Percentiles rank a stretch among this genome's conserved stretches.
Evolutionary conservation across 202 grass and related monocot species (phyloP).

Genomic region (Thinopyrum obtusiflorum): DNA sequence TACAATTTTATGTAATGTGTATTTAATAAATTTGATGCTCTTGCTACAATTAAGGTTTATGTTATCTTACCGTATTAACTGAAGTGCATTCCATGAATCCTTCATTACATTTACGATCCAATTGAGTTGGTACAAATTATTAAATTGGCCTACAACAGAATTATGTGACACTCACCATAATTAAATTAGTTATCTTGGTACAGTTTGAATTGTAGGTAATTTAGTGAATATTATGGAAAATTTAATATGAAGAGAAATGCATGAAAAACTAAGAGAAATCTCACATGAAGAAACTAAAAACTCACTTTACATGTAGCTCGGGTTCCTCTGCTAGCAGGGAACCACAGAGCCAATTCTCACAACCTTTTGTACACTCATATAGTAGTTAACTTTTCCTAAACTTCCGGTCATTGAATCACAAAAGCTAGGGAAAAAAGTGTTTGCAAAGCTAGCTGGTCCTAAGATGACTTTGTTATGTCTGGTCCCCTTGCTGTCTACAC

Average conservation of each 20-base stretch:
- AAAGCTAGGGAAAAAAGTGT: constrained; percentile 39
- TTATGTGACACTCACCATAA: background rate
- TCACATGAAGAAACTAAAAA: background rate
- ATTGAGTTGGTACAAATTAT: too few species aligned
- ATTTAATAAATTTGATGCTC: background rate
- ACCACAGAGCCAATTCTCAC: constrained; percentile 17
- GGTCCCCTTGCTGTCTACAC: constrained; percentile 20
- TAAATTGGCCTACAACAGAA: background rate
- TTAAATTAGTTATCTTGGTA: too few species aligned
- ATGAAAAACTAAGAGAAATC: background rate
- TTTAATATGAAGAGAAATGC: background rate
- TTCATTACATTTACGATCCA: too few species aligned
- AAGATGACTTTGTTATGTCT: constrained; percentile 38
- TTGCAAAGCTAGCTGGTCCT: constrained; percentile 50
- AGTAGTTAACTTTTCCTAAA: constrained; percentile 38
- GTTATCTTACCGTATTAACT: too few species aligned
- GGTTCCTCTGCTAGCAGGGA: constrained; percentile 20
- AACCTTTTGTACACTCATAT: constrained; percentile 19
- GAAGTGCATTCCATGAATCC: background rate
- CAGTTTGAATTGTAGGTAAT: too few species aligned
- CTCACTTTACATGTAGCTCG: background rate
- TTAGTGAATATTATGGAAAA: background rate
- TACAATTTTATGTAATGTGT: background rate
- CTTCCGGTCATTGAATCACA: constrained; percentile 44
- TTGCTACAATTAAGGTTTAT: background rate